A percentile compares a stretch with the other conserved stretches of the same genome.
These are phyloP conservation scores for Heliocybe sulcata DNA, from an alignment of 1,284 basidiomycete species.

Conservation along the genomic window DNA sequence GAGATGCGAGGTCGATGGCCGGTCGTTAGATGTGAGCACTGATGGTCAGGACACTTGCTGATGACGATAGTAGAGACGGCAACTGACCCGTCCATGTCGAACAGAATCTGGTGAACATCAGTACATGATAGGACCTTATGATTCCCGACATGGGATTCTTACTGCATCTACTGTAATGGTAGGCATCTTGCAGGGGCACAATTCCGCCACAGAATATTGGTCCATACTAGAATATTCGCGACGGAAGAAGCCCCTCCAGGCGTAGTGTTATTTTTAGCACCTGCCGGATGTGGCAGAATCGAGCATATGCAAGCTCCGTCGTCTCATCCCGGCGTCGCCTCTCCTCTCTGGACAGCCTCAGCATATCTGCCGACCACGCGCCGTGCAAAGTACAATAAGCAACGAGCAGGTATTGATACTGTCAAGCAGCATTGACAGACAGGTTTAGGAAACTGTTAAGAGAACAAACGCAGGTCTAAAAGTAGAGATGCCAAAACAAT, in stretches of 20 bases:
- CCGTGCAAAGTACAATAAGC: not conserved
- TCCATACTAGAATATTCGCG: too few species aligned
- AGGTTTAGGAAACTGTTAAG: too few species aligned
- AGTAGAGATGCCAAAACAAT: not conserved
- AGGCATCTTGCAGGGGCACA: too few species aligned
- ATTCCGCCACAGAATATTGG: too few species aligned
- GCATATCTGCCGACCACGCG: not conserved
- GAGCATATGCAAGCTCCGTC: not conserved
- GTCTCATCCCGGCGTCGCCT: not conserved
- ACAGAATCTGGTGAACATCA: constrained; percentile 38
- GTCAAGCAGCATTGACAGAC: too few species aligned
- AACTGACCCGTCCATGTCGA: constrained; percentile 65
- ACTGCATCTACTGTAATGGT: constrained; percentile 43
- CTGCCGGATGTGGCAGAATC: not conserved
- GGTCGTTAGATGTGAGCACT: too few species aligned
- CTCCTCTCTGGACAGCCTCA: not conserved
- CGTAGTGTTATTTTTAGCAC: constrained; percentile 1
- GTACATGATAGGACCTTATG: constrained; percentile 1
- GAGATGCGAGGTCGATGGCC: too few species aligned
- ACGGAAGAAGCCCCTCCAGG: too few species aligned
- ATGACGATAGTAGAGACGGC: not conserved
- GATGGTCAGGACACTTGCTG: not conserved
- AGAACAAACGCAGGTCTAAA: too few species aligned
- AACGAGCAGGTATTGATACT: not conserved
- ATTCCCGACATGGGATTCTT: constrained; percentile 13